phyloP scores from a whole-genome alignment of 2,329 filamentous ascomycete species.

The Ustilaginoidea virens region DNA sequence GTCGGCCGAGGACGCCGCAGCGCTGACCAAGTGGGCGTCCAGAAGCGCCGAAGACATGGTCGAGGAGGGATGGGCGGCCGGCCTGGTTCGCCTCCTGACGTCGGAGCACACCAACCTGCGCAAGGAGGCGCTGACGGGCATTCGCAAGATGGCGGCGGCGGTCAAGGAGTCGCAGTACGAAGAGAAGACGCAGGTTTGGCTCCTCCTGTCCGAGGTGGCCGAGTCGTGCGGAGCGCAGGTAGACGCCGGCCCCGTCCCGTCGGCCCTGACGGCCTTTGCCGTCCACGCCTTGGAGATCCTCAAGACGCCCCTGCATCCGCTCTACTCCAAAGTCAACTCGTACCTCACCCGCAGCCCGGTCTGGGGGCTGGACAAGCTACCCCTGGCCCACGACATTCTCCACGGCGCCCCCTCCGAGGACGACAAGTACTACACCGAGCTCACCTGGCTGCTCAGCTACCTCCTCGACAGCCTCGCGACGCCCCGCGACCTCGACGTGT shows the following conservation, averaged over 20 bases:
- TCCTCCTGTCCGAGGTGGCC: constrained; percentile 64
- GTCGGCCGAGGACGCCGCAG: constrained; percentile 32
- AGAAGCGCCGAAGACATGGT: constrained; percentile 68
- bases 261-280: constrained; percentile 62
- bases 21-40: constrained; percentile 49
- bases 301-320: constrained; percentile 59
- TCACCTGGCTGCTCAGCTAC: constrained; percentile 59
- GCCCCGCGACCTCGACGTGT: constrained; percentile 41
- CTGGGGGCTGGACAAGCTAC: constrained; percentile 61
- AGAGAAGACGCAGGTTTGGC: constrained; percentile 63
- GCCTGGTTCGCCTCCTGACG: constrained; percentile 59
- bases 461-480: constrained; percentile 52
- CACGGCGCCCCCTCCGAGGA: constrained; percentile 55
- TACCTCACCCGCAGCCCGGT: constrained; percentile 65
- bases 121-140: constrained; percentile 56
- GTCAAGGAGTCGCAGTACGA: constrained; percentile 54
- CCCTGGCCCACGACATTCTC: constrained; percentile 50
- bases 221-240: constrained; percentile 52
- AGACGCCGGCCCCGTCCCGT: constrained; percentile 46
- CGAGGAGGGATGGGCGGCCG: constrained; percentile 57
- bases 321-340: constrained; percentile 75
- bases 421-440: constrained; percentile 56
- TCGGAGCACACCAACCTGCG: constrained; percentile 63
- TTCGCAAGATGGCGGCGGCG: constrained; percentile 48
- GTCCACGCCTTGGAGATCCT: constrained; percentile 54